phyloP scores from a whole-genome alignment of 2,329 filamentous ascomycete species.

The Corynespora cassiicola region DNA sequence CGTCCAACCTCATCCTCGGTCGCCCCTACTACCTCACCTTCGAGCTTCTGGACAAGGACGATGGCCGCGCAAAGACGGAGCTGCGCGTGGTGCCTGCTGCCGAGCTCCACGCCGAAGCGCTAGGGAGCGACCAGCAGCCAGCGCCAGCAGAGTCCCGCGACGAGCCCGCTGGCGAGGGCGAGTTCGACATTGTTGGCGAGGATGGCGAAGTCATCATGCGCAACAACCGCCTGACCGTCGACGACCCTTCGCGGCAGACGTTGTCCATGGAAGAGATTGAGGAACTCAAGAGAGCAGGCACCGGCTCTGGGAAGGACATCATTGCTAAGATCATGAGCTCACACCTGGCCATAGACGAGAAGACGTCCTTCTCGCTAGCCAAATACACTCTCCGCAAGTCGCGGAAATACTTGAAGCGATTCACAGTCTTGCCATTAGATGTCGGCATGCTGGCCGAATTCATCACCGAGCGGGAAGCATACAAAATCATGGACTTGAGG shows the following conservation, averaged over 20 bases:
- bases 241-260: constrained; percentile 73
- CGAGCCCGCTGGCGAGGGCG: constrained; percentile 39
- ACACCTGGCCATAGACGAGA: constrained; percentile 89
- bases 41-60: constrained; percentile 77
- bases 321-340: constrained; percentile 92
- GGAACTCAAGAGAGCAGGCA: constrained; percentile 73
- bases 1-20: constrained; percentile 87
- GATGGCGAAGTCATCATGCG: constrained; percentile 60
- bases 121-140: constrained; percentile 62
- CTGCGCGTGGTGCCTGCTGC: constrained; percentile 80
- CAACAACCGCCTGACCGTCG: constrained; percentile 68
- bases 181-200: constrained; percentile 56
- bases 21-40: constrained; percentile 91
- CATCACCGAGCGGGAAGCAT: constrained; percentile 80
- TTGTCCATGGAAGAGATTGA: constrained; percentile 76
- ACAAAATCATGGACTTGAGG: constrained; percentile 82
- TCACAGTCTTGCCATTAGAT: constrained; percentile 84
- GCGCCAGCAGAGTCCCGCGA: constrained; percentile 50
- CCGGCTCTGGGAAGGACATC: constrained; percentile 82
- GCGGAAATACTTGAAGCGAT: constrained; percentile 89
- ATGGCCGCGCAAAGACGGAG: constrained; percentile 68
- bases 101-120: constrained; percentile 81
- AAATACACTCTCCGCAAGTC: constrained; percentile 97
- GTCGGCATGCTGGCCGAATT: constrained; percentile 77
- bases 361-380: constrained; percentile 89